Evolutionary conservation across 2,329 filamentous ascomycete species (phyloP).

Genomic region (Ophiosphaerella herpotricha): DNA sequence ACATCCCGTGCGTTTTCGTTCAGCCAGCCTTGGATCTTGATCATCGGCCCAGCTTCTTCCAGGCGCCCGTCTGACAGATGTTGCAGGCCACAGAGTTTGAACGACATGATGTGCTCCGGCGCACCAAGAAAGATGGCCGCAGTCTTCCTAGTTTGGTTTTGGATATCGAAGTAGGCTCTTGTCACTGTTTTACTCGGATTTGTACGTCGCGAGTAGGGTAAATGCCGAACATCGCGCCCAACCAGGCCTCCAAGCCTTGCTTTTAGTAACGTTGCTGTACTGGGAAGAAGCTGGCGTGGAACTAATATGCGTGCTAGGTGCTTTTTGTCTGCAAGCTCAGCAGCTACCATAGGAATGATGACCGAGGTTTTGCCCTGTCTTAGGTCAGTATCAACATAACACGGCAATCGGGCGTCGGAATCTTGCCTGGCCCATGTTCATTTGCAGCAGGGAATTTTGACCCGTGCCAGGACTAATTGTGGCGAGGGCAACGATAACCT

Average conservation of each 20-base stretch:
- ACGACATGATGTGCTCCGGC: constrained; percentile 69
- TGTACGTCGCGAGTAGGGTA: constrained; percentile 63
- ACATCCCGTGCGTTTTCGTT: constrained; percentile 60
- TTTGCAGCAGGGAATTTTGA: constrained; percentile 64
- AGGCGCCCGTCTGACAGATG: constrained; percentile 55
- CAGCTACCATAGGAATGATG: constrained; percentile 64
- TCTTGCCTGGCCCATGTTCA: constrained; percentile 70
- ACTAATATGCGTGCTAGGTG: constrained; percentile 60
- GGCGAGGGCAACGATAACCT: constrained; percentile 65
- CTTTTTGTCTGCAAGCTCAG: constrained; percentile 46
- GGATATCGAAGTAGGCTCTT: constrained; percentile 44
- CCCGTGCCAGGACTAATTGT: constrained; percentile 61
- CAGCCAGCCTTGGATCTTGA: constrained; percentile 58
- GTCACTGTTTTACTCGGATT: constrained; percentile 39
- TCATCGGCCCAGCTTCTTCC: constrained; percentile 53
- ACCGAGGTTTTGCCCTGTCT: constrained; percentile 65
- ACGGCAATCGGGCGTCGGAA: constrained; percentile 20
- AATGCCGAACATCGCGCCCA: constrained; percentile 58
- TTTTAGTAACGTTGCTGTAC: constrained; percentile 63
- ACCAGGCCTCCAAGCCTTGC: constrained; percentile 60
- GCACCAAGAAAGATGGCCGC: constrained; percentile 63
- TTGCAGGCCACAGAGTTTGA: constrained; percentile 65
- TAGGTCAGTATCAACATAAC: too few relatives aligned
- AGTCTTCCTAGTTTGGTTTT: constrained; percentile 47
- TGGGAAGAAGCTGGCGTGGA: constrained; percentile 60